Evolutionary conservation across 1,139 yeast genomes (phyloP).

Genomic region (Pichia terricola): DNA sequence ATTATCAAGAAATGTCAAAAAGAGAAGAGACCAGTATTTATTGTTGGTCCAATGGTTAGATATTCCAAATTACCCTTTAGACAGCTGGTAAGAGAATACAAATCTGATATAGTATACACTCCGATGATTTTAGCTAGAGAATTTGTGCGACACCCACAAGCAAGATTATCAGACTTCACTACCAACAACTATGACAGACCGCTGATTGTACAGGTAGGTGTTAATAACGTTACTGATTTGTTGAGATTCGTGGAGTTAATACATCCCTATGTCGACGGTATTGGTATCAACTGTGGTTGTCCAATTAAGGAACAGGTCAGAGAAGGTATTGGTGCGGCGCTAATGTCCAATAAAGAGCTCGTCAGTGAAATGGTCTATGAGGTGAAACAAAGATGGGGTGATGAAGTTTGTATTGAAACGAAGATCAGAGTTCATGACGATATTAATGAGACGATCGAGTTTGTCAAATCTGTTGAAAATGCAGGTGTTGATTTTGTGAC

Average conservation of each 20-base stretch:
- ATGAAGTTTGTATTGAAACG: conserved; percentile 66
- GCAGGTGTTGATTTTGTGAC: conserved; percentile 93
- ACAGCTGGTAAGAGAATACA: conserved; percentile 63
- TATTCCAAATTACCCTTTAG: conserved; percentile 92
- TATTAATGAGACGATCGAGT: conserved; percentile 57
- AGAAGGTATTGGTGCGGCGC: conserved; percentile 95
- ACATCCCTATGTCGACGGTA: conserved; percentile 85
- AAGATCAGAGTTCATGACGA: conserved; percentile 83
- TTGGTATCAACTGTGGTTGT: conserved; percentile 95
- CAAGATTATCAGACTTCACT: conserved; percentile 76
- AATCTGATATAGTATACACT: conserved; percentile 77
- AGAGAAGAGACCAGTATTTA: conserved; percentile 53
- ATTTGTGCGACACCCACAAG: conserved; percentile 76
- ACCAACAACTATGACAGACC: conserved; percentile 64
- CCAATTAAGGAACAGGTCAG: conserved; percentile 92
- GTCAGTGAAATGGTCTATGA: conserved; percentile 79
- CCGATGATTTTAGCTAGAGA: conserved; percentile 97
- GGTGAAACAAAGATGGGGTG: conserved; percentile 68
- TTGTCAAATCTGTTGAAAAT: conserved; percentile 64
- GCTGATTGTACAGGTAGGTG: conserved; percentile 84
- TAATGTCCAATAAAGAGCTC: conserved; percentile 74
- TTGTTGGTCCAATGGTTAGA: conserved; percentile 97
- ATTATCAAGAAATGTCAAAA: conserved; percentile 37
- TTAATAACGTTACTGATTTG: conserved; percentile 77
- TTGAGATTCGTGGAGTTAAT: conserved; percentile 79